Base-by-base conservation (phyloP, 306 rosid species). In the Acacia crassicarpa region DNA sequence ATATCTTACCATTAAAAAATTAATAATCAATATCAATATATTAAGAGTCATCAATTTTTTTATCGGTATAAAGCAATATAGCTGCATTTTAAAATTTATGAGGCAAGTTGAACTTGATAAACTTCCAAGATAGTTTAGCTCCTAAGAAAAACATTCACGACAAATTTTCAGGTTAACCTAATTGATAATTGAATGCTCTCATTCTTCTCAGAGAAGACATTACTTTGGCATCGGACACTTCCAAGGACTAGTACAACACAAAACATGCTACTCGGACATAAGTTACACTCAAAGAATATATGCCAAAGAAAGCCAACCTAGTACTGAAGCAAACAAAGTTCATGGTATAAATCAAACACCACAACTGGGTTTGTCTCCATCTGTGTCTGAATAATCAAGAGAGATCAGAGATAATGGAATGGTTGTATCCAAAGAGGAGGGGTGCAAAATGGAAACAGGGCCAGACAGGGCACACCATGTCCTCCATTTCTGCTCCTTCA, bases 281-380 rank as follows among this genome's bases (percentile, higher is more conserved):
- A 80, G 76, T 85, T 66, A 85, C 97, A 95, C 96, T 89, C 95
- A 83, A 92, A 81, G 98, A 84, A 94, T 86, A 95, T 89, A 83
- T 91, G 88, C 97, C 91, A 88, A 89, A 86, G 45, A 88, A 89
- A 86, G 45, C 85, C 82, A 69, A 83, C 43, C 68, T 48, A 30
- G 12, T 65, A 78, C 58, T 19, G 41, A 84, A 77, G 86, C 85
- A 81, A 91, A 85, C 16, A 65, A 80, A 83, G 62, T 68, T 44
- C 54, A 30, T 40, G 1, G 82, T 81, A 76, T 80, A 85, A 78
- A 23, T 41, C 84, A 4, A 38, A 35, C 4, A 30, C 30, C n/a
- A 13, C n/a, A 23, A 6, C n/a, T 6, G 44, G 41, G 46, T 73
- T 19, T 25, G 75, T 43, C 54, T 25, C 38, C 25, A 19, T 46